These are phyloP conservation scores for Candida dubliniensis DNA, from an alignment of 1,139 yeast species.

Conservation along the genomic window DNA sequence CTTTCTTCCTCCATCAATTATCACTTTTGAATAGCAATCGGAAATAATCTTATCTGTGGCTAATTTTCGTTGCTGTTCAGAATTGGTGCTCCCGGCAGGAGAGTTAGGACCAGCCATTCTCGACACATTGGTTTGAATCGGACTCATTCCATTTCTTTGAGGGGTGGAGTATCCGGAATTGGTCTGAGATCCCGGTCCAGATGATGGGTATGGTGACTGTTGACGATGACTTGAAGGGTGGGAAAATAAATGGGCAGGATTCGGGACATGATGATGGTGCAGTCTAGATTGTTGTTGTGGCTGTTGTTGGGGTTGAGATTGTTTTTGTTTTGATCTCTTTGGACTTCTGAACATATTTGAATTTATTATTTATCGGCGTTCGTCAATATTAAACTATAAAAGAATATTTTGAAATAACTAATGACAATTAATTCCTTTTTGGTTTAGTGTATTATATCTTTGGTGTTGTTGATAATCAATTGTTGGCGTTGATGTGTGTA, in stretches of 20 bases:
- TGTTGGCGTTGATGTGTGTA: neutral
- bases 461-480: neutral
- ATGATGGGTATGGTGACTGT: constrained; percentile 1
- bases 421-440: neutral
- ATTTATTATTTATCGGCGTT: neutral
- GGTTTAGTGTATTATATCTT: neutral
- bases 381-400: neutral
- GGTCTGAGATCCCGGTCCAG: neutral
- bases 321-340: constrained; percentile 4
- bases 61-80: constrained; percentile 17
- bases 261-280: constrained; percentile 3
- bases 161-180: constrained; percentile 2
- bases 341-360: constrained; percentile 11
- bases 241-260: neutral
- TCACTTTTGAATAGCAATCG: constrained; percentile 43
- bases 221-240: neutral
- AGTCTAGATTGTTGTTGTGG: constrained; percentile 1
- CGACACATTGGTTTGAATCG: neutral
- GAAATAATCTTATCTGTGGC: constrained; percentile 35
- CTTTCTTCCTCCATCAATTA: constrained; percentile 30
- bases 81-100: constrained; percentile 9
- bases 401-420: neutral
- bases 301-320: constrained; percentile 2
- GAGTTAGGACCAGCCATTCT: constrained; percentile 8
- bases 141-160: neutral